These are phyloP conservation scores for Diaporthe citriasiana DNA, from an alignment of 2,329 filamentous ascomycete genomes.

Conservation along the genomic window DNA sequence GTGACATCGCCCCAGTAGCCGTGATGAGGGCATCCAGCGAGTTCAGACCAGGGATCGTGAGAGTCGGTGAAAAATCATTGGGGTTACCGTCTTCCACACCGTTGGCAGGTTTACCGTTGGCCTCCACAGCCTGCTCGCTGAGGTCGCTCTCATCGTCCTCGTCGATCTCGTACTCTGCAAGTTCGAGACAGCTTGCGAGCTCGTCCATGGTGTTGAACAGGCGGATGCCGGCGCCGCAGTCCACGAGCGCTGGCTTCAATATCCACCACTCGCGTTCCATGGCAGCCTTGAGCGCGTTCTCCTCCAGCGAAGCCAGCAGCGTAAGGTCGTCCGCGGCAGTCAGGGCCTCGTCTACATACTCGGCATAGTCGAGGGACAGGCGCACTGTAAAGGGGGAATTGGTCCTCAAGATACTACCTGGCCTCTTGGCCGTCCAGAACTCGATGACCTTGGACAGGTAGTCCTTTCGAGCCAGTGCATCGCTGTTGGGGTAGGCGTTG, in stretches of 20 bases:
- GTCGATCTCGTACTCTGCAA: constrained; percentile 52
- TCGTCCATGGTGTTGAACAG: constrained; percentile 56
- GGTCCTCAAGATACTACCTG: constrained; percentile 50
- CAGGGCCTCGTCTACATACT: constrained; percentile 56
- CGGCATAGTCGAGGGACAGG: constrained; percentile 54
- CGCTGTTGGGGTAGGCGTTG: constrained; percentile 57
- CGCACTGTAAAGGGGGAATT: constrained; percentile 52
- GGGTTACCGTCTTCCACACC: constrained; percentile 23
- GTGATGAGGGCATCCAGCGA: constrained; percentile 52
- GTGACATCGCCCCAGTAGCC: constrained; percentile 45
- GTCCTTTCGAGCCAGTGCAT: constrained; percentile 56
- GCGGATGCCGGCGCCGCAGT: constrained; percentile 56
- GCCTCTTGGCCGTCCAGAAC: constrained; percentile 55
- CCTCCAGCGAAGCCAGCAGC: constrained; percentile 52
- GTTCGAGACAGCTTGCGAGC: constrained; percentile 53
- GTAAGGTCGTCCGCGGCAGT: constrained; percentile 55
- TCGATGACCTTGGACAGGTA: constrained; percentile 53
- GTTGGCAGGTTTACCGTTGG: constrained; percentile 36
- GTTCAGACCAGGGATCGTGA: constrained; percentile 46
- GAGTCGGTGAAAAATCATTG: constrained; percentile 44
- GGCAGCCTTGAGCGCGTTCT: constrained; percentile 49
- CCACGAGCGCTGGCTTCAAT: constrained; percentile 55
- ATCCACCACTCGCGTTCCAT: constrained; percentile 57
- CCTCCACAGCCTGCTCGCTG: constrained; percentile 43
- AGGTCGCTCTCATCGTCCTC: constrained; percentile 46